Percentiles rank a stretch among this genome's conserved stretches.
Conservation (phyloP, 495 filamentous ascomycete species). For the Parmelia sp. region DNA sequence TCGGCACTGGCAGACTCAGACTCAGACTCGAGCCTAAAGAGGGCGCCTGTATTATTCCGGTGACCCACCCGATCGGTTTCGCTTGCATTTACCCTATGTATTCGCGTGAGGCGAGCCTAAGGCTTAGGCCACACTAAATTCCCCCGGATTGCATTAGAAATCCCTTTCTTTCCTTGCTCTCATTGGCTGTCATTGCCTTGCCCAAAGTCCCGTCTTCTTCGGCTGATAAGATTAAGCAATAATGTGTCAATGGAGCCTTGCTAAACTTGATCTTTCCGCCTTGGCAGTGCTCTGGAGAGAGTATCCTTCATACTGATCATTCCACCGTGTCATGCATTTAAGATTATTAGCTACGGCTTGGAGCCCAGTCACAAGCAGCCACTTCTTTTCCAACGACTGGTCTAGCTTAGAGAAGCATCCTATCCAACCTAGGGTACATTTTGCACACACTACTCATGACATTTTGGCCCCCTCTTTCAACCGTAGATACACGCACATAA, state of each 20-base stretch:
- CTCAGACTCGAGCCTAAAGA: background rate
- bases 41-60: background rate
- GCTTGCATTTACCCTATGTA: slow-evolving; percentile 5
- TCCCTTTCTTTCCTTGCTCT: background rate
- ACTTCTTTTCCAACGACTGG: background rate
- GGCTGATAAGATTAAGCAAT: slow-evolving; percentile 17
- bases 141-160: slow-evolving; percentile 6
- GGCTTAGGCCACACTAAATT: slow-evolving; percentile 3
- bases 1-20: background rate
- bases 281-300: background rate
- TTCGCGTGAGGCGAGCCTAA: background rate
- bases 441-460: background rate
- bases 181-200: slow-evolving; percentile 6
- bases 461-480: background rate
- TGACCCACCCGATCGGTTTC: slow-evolving; percentile 8
- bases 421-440: background rate
- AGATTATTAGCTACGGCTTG: background rate
- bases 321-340: background rate
- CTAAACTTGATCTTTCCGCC: background rate
- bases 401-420: background rate
- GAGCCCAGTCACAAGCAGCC: background rate
- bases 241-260: slow-evolving; percentile 7
- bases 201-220: background rate
- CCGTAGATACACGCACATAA: background rate
- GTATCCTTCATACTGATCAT: no score